Percentiles rank a stretch among this genome's conserved stretches.
phyloP scores from a whole-genome alignment of 2,329 filamentous ascomycete species.

The Fonsecaea pedrosoi region DNA sequence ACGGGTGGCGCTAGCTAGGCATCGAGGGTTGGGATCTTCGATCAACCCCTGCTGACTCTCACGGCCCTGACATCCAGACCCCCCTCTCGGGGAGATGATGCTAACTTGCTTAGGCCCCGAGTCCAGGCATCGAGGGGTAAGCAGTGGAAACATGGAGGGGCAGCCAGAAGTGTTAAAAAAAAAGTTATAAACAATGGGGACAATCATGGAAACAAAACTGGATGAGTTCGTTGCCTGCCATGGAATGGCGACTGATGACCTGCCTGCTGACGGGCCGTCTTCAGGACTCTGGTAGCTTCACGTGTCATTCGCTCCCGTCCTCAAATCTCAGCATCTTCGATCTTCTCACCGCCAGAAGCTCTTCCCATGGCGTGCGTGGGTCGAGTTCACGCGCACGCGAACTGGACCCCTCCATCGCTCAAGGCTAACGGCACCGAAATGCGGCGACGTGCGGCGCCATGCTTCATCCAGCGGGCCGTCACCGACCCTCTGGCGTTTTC shows the following conservation, averaged over 20 bases:
- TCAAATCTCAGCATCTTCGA: conserved; percentile 3
- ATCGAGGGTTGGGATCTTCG: conserved; percentile 13
- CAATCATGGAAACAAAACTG: conserved; percentile 10
- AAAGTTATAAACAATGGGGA: conserved; percentile 12
- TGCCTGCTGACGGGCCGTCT: not conserved
- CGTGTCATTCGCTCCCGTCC: conserved; percentile 13
- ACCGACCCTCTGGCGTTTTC: conserved; percentile 29
- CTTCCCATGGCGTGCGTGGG: conserved; percentile 15
- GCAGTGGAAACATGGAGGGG: conserved; percentile 7
- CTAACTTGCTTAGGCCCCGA: conserved; percentile 6
- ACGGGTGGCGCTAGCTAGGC: conserved; percentile 11
- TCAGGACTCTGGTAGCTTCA: conserved; percentile 13
- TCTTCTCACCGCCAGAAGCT: conserved; percentile 29
- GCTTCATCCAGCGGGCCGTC: conserved; percentile 34
- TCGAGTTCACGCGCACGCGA: conserved; percentile 28
- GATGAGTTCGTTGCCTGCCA: not conserved
- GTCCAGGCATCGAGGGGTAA: conserved; percentile 18
- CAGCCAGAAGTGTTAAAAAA: conserved; percentile 4
- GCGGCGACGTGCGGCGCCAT: conserved; percentile 27
- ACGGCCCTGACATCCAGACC: conserved; percentile 4
- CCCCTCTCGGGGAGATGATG: not conserved
- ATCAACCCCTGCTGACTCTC: conserved; percentile 11
- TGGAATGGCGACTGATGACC: not conserved
- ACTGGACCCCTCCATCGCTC: conserved; percentile 25
- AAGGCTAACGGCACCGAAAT: conserved; percentile 18